These are phyloP conservation scores for Pelargonium myrrhifolium DNA, from an alignment of 441 rosid genomes.

Conservation along the genomic window DNA sequence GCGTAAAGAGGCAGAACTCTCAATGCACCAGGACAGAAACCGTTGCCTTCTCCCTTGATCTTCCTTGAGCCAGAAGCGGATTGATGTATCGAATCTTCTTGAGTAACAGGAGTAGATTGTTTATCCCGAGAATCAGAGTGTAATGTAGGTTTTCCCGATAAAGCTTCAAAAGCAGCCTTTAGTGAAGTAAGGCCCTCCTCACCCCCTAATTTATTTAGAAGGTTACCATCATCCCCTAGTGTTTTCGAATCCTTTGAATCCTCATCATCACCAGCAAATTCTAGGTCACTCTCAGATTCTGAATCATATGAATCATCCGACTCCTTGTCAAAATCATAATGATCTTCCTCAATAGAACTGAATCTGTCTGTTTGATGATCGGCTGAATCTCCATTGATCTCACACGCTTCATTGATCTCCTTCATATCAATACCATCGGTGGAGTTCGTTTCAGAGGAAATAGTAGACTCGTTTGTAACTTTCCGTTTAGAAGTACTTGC, in stretches of 20 bases:
- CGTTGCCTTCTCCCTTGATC: constrained; percentile 25
- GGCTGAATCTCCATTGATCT: constrained; percentile 26
- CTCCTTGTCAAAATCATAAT: constrained; percentile 30
- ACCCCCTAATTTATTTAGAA: constrained; percentile 29
- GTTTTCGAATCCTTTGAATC: constrained; percentile 22
- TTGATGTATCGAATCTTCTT: constrained; percentile 26
- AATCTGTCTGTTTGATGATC: constrained; percentile 42
- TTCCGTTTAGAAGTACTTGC: constrained; percentile 26
- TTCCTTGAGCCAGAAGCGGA: constrained; percentile 17
- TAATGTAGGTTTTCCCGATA: constrained; percentile 35
- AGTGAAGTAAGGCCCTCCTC: constrained; percentile 49
- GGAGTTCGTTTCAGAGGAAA: constrained; percentile 27
- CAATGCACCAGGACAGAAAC: constrained; percentile 28
- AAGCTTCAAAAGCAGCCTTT: constrained; percentile 65
- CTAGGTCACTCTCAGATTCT: constrained; percentile 61
- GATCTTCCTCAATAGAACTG: constrained; percentile 48
- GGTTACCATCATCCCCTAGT: constrained; percentile 26
- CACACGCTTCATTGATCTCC: constrained; percentile 74
- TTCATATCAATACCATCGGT: constrained; percentile 49
- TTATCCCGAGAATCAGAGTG: constrained; percentile 22
- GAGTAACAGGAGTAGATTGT: constrained; percentile 10
- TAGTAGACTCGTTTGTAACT: constrained; percentile 23
- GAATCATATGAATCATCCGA: constrained; percentile 42
- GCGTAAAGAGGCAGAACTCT: constrained; percentile 86
- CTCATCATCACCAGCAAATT: constrained; percentile 34